Percentiles rank a stretch among this genome's conserved stretches.
Conservation (phyloP, 73 alveolate genomes). For the Paramecium caudatum region DNA sequence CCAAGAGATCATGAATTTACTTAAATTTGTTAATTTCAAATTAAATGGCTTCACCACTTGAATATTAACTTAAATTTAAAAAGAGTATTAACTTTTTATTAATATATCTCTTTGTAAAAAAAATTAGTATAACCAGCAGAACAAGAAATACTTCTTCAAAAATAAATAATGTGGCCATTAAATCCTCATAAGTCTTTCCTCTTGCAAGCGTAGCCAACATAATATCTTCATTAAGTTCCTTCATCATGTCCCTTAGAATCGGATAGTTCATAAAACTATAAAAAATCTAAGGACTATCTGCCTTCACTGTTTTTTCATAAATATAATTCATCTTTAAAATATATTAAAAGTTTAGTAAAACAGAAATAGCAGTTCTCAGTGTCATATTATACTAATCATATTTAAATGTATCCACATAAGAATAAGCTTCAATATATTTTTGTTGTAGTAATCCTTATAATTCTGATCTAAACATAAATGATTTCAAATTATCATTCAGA, state of each 20-base stretch:
- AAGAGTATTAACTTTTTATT: neutral
- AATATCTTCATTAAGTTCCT: neutral
- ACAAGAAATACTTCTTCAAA: neutral
- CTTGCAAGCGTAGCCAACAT: neutral
- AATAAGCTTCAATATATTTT: neutral
- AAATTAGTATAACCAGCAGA: neutral
- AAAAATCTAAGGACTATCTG: conserved; percentile 55
- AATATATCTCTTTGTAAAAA: neutral
- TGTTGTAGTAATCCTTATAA: neutral
- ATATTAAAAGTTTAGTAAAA: conserved; percentile 35
- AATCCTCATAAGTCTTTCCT: neutral
- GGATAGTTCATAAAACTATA: conserved; percentile 34
- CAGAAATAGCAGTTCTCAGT: neutral
- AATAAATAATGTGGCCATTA: neutral
- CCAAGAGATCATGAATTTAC: neutral
- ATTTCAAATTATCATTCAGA: neutral
- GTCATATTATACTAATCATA: conserved; percentile 29
- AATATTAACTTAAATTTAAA: neutral
- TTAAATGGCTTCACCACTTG: conserved; percentile 1
- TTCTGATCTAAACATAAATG: conserved; percentile 4
- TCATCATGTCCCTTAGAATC: neutral
- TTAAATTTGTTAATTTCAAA: neutral
- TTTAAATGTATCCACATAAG: neutral
- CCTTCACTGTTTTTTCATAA: neutral
- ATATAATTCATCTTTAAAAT: conserved; percentile 29